phyloP scores from a whole-genome alignment of 495 filamentous ascomycete species.

The Friedmanniomyces simplex region DNA sequence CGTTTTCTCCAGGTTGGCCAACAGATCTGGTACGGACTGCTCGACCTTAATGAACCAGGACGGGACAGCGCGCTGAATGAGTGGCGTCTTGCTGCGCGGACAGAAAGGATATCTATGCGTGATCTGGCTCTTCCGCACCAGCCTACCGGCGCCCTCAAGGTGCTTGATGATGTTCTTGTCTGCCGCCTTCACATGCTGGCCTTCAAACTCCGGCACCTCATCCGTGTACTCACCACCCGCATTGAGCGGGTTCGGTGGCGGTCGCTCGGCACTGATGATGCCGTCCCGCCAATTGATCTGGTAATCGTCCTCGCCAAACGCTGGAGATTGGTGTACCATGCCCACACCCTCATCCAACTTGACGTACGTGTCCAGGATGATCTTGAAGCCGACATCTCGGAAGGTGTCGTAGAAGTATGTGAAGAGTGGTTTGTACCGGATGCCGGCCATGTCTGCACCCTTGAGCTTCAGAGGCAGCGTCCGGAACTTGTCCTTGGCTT shows the following conservation, averaged over 20 bases:
- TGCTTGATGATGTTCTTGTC: constrained; percentile 93
- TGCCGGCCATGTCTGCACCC: constrained; percentile 81
- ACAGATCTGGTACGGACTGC: constrained; percentile 77
- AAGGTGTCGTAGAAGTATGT: constrained; percentile 91
- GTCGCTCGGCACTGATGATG: constrained; percentile 63
- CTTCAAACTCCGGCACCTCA: constrained; percentile 73
- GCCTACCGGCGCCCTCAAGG: constrained; percentile 65
- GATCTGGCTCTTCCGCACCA: constrained; percentile 82
- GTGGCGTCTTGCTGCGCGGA: constrained; percentile 86
- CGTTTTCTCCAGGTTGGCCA: constrained; percentile 76
- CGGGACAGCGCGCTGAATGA: constrained; percentile 90
- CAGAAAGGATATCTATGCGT: constrained; percentile 95
- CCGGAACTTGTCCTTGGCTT: constrained; percentile 80
- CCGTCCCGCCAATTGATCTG: constrained; percentile 66
- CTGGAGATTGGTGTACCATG: constrained; percentile 90
- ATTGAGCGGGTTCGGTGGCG: constrained; percentile 84
- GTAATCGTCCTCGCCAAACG: constrained; percentile 97
- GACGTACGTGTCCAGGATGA: constrained; percentile 82
- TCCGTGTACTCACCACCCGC: constrained; percentile 70
- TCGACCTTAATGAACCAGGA: constrained; percentile 92
- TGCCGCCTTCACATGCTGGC: constrained; percentile 86
- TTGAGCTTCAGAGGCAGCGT: constrained; percentile 55
- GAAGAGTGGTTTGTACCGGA: constrained; percentile 87
- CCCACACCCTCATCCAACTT: constrained; percentile 89
- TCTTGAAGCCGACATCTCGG: constrained; percentile 75